A percentile compares a stretch with the other conserved stretches of the same genome.
phyloP scores from a whole-genome alignment of 306 rosid species.

The Medicago arabica region DNA sequence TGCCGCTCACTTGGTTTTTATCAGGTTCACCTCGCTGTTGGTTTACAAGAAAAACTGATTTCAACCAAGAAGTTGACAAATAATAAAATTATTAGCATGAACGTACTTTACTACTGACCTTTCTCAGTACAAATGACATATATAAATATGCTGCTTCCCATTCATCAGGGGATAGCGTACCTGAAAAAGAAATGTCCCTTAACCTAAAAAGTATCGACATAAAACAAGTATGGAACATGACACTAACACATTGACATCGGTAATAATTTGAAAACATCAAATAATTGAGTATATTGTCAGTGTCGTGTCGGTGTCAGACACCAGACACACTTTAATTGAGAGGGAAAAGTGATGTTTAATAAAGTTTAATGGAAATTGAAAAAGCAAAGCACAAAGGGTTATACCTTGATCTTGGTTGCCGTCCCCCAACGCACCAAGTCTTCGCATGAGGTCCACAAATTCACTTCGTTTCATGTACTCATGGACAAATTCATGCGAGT shows the following conservation, averaged over 20 bases:
- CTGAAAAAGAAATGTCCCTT: constrained; percentile 30
- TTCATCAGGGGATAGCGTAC: constrained; percentile 52
- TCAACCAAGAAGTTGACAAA: constrained; percentile 1
- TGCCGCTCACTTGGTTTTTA: constrained; percentile 46
- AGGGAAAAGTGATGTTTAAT: neutral
- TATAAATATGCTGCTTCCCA: constrained; percentile 55
- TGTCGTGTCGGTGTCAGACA: neutral
- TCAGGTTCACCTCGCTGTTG: constrained; percentile 83
- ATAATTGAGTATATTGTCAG: neutral
- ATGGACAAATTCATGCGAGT: constrained; percentile 82
- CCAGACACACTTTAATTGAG: neutral
- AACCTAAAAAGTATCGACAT: neutral
- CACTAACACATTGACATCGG: neutral
- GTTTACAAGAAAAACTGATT: constrained; percentile 14
- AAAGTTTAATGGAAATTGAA: neutral
- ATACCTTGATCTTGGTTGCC: constrained; percentile 87
- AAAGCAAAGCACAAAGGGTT: constrained; percentile 32
- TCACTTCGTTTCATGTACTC: constrained; percentile 80
- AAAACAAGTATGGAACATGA: neutral
- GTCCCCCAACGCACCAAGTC: constrained; percentile 97
- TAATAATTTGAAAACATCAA: too few relatives aligned
- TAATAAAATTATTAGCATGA: constrained; percentile 1
- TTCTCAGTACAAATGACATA: constrained; percentile 53
- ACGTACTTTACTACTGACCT: constrained; percentile 37
- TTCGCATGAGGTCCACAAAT: constrained; percentile 88